These are phyloP conservation scores for Dryadomyces quercus-mongolicae DNA, from an alignment of 2,329 filamentous ascomycete genomes.

Conservation along the genomic window DNA sequence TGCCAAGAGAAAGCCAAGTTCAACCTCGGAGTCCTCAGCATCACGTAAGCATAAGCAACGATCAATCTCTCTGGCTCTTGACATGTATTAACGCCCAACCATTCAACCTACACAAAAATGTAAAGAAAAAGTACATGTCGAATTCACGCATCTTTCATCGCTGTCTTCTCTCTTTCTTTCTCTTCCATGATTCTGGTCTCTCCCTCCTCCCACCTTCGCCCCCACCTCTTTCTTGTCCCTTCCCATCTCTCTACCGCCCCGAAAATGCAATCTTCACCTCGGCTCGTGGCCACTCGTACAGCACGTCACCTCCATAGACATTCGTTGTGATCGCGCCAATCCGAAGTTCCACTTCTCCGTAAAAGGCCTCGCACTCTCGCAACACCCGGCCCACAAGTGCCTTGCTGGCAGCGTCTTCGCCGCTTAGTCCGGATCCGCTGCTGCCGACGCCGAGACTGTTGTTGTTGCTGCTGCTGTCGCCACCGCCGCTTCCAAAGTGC, in stretches of 20 bases:
- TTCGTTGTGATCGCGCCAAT: constrained; percentile 48
- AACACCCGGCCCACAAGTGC: constrained; percentile 46
- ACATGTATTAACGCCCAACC: too few species aligned
- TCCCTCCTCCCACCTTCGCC: neutral
- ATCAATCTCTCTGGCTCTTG: too few species aligned
- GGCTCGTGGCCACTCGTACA: constrained; percentile 53
- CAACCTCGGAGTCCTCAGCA: too few species aligned
- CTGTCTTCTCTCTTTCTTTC: too few species aligned
- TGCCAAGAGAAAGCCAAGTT: too few species aligned
- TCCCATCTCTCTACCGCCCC: neutral
- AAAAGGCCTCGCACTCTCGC: constrained; percentile 50
- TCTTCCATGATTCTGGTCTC: neutral
- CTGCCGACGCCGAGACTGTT: neutral
- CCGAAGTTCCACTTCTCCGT: constrained; percentile 47
- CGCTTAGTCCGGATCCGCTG: constrained; percentile 23
- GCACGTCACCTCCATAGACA: constrained; percentile 51
- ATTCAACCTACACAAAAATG: too few species aligned
- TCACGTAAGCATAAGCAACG: too few species aligned
- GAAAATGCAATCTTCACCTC: constrained; percentile 50
- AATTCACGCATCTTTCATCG: too few species aligned
- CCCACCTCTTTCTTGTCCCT: too few species aligned
- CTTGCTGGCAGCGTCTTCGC: constrained; percentile 33
- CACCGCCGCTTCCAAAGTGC: constrained; percentile 86
- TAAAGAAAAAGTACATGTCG: too few species aligned
- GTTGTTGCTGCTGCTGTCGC: constrained; percentile 21